Evolutionary conservation across 2,329 filamentous ascomycete species (phyloP), one percentile per base, ranked within the genome.

Genomic region (Exserohilum turcica): DNA sequence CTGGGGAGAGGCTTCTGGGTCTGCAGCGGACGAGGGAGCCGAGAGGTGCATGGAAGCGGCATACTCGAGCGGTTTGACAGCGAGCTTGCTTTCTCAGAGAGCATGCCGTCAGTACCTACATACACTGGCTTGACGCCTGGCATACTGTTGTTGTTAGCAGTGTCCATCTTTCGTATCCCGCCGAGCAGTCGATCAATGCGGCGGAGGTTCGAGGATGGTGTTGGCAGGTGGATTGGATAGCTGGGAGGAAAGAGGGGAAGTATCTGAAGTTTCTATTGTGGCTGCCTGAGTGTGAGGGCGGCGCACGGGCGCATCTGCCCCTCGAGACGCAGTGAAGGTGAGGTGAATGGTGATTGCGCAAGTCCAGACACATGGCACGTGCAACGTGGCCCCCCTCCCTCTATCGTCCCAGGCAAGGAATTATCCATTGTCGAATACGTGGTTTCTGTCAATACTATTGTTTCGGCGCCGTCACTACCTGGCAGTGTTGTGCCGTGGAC

Each of bases 1-100:
- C 73, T 70, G 7, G 76, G 76, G 4, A 78, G 62, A n/a, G 74
- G 70, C 56, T 78, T 78, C 29, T 76, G 57, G 21, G 55, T 61
- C 3, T 54, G 44, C 24, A 55, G 52, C 35, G 57, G 66, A 38
- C 68, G 69, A 31, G 72, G 71, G n/a, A 74, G 65, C 43, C 52
- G 70, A 3, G 69, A 73, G 24, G 40, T 47, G 24, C 42, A 39
- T 13, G 52, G 43, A 28, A 59, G 57, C 50, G 52, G 48, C 16
- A 46, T 31, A 1, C 31, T 42, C 7, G 35, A 13, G 10, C 36
- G 46, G 7, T 36, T 24, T n/a, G 48, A 43, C 24, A 45, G 28
- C 6, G 54, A 43, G 33, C 43, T 39, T 19, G 38, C 32, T 3
- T 18, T 42, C 29, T 48, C 52, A 15, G 39, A 56, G 24, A 62